These are phyloP conservation scores for Clarireedia paspali DNA, from an alignment of 2,329 filamentous ascomycete species.

Conservation along the genomic window DNA sequence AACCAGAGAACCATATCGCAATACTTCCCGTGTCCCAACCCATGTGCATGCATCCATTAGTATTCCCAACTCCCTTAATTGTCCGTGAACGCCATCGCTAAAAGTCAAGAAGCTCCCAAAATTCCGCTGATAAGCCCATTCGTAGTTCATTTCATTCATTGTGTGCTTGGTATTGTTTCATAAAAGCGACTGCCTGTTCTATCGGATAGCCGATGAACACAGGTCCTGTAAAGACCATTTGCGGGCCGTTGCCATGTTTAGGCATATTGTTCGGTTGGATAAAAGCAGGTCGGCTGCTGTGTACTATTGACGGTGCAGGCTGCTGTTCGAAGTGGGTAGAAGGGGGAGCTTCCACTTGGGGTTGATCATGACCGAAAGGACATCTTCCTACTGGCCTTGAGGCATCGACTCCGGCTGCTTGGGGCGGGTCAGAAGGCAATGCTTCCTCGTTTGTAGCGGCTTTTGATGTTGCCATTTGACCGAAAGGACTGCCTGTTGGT, in stretches of 20 bases:
- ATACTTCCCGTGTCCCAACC: no score
- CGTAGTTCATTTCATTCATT: conserved; percentile 12
- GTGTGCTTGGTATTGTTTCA: conserved; percentile 41
- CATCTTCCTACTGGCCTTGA: conserved; percentile 37
- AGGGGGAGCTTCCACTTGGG: conserved; percentile 5
- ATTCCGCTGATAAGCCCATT: no score
- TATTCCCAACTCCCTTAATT: no score
- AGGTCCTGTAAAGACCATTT: conserved; percentile 85
- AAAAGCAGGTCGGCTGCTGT: conserved; percentile 41
- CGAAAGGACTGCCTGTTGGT: conserved; percentile 26
- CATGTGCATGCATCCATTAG: no score
- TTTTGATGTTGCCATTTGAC: conserved; percentile 30
- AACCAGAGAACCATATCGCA: no score
- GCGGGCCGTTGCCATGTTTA: conserved; percentile 35
- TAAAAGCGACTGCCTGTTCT: conserved; percentile 70
- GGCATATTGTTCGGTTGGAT: conserved; percentile 37
- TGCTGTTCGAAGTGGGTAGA: conserved; percentile 6
- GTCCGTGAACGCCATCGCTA: no score
- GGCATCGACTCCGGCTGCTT: background rate
- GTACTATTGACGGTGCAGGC: conserved; percentile 21
- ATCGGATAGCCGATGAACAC: conserved; percentile 89
- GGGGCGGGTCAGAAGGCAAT: background rate
- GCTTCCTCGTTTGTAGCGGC: background rate
- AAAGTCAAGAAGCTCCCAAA: no score
- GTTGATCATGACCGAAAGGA: conserved; percentile 38